Evolutionary conservation across 1,139 yeast species (phyloP), one percentile per base, ranked within the genome.

Genomic region (Yamadazyma jaroonii): DNA sequence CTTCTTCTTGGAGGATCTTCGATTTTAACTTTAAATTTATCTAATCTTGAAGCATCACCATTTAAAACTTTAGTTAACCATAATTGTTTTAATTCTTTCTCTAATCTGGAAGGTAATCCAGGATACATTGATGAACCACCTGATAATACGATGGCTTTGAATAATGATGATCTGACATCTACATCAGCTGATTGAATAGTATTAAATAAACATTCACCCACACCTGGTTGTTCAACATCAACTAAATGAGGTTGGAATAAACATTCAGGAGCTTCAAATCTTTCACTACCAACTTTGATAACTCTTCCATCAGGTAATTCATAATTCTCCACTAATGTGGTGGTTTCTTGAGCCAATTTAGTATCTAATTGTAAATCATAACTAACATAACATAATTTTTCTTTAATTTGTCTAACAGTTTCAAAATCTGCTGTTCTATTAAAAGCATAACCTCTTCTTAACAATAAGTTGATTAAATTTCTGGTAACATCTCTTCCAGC

Each of bases 71-170:
- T 79, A 4, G 95, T 81, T 47, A 87, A 80, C 98, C 98, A 94
- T 50, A 89, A 79, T 61, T 92, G 99, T 64, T 92, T 92, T 61
- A 92, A 75, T 63, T 92, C 98, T 63, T 88, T 90, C 61, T 92
- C 98, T 49, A 94, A 72, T 56, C 98, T 78, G 9, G 96, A 85
- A 23, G 98, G 98, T 49, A 94, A 75, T 25, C 98, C 99, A 1
- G 98, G 98, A 60, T 94, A 92, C 99, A 94, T 92, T 37, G 96
- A 85, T 2, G 97, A 90, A 39, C 98, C 98, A 57, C 98, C 98
- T 28, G 96, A 86, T 33, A 92, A 73, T 13, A 92, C 98, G 61
- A 92, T 86, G 1, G 97, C 96, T 57, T 84, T 86, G 67, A 79
- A 92, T 45, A 92, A 74, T 1, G 96, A 78, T 6, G 96, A 76